These are phyloP conservation scores for Leccinellum rugosiceps DNA, from an alignment of 768 basidiomycete species.

Conservation along the genomic window DNA sequence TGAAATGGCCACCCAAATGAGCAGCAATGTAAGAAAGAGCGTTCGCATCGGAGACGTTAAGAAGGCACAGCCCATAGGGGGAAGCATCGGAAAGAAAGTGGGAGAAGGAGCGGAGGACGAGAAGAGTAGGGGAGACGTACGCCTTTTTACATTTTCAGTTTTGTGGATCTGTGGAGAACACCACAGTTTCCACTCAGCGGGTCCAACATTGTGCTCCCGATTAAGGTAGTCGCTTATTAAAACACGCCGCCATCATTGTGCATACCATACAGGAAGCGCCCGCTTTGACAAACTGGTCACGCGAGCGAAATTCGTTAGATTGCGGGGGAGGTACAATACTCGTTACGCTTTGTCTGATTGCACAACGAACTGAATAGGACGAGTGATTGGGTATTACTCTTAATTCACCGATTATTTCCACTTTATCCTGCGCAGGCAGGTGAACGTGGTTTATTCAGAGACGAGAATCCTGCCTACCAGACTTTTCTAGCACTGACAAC, in stretches of 20 bases:
- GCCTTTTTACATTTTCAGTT: background rate
- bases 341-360: constrained; percentile 26
- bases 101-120: background rate
- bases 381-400: constrained; percentile 30
- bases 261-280: background rate
- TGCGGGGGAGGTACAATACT: constrained; percentile 31
- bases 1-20: constrained; percentile 7
- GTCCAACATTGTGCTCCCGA: constrained; percentile 3
- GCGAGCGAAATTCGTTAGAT: constrained; percentile 22
- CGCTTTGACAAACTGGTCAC: constrained; percentile 5
- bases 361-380: constrained; percentile 19
- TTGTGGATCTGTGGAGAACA: constrained; percentile 4
- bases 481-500: constrained; percentile 34
- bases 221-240: background rate
- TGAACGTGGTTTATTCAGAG: constrained; percentile 1
- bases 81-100: background rate
- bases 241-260: background rate
- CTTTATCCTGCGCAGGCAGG: constrained; percentile 16
- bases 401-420: constrained; percentile 20
- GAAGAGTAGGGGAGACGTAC: background rate
- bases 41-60: constrained; percentile 2
- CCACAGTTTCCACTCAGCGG: background rate
- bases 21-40: background rate
- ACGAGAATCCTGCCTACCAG: constrained; percentile 29
- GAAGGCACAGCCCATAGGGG: constrained; percentile 4